Conservation (phyloP, 208 protist genomes). For the Leishmania braziliensis region DNA sequence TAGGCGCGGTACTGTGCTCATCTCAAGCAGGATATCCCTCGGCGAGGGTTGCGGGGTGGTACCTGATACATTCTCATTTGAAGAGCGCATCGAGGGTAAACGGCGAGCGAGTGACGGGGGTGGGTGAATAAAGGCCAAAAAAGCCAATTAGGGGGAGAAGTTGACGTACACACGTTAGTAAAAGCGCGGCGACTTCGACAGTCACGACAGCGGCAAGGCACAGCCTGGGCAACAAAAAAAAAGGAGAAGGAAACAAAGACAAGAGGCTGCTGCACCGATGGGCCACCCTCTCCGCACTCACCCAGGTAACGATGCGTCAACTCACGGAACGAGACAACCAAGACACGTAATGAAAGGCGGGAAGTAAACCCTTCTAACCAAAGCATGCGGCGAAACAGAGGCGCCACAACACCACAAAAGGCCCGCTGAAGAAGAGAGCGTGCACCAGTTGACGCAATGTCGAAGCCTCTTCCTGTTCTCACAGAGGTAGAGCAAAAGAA, state of each 20-base stretch:
- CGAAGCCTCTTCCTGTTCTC: background rate
- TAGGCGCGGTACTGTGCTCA: conserved; percentile 18
- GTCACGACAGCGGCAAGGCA: background rate
- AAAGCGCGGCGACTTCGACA: background rate
- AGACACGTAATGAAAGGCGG: conserved; percentile 5
- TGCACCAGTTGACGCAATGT: background rate
- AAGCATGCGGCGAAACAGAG: background rate
- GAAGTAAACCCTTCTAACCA: background rate
- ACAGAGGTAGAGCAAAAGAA: background rate
- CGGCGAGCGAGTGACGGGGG: background rate
- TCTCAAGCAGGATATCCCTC: conserved; percentile 16
- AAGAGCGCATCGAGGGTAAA: conserved; percentile 6
- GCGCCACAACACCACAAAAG: background rate
- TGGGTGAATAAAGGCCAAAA: background rate
- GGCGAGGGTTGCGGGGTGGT: conserved; percentile 6
- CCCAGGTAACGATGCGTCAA: background rate
- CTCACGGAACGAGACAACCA: conserved; percentile 5
- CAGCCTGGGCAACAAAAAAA: background rate
- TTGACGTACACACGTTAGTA: background rate
- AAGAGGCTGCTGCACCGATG: background rate
- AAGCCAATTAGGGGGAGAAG: background rate
- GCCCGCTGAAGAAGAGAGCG: background rate
- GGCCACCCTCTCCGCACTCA: background rate
- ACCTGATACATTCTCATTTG: background rate
- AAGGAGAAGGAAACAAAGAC: background rate